Evolutionary conservation across 2,329 filamentous ascomycete genomes (phyloP).

Genomic region (Leptosphaerulina australis): DNA sequence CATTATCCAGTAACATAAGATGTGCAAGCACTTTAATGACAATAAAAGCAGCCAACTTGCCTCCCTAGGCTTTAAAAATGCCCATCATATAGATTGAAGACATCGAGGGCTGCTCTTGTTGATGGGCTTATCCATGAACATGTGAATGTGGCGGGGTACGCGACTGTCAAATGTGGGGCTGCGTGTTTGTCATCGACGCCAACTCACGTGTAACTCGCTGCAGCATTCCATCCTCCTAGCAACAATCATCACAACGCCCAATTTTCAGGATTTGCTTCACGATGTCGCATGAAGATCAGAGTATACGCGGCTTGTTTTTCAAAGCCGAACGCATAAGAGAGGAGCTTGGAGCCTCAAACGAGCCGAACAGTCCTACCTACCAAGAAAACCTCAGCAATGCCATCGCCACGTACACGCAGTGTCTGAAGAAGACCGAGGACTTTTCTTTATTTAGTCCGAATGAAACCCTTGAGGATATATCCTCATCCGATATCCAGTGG

Average conservation of each 20-base stretch:
- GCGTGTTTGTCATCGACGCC: conserved; percentile 26
- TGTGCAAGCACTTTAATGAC: too few relatives aligned
- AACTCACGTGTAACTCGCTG: conserved; percentile 32
- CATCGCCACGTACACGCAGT: conserved; percentile 74
- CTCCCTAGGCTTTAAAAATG: background rate
- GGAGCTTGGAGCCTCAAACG: conserved; percentile 66
- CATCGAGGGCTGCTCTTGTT: background rate
- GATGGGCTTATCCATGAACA: background rate
- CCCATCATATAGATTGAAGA: background rate
- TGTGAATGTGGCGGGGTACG: conserved; percentile 25
- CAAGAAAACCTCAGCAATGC: conserved; percentile 70
- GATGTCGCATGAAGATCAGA: conserved; percentile 57
- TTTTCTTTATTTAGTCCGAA: conserved; percentile 89
- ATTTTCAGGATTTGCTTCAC: conserved; percentile 1
- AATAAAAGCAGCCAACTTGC: too few relatives aligned
- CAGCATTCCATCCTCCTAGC: conserved; percentile 6
- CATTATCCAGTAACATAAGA: background rate
- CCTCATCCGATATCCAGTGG: conserved; percentile 81
- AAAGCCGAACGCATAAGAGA: conserved; percentile 62
- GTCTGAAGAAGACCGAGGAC: conserved; percentile 69
- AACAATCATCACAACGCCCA: conserved; percentile 1
- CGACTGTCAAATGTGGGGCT: conserved; percentile 26
- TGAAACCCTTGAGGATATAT: conserved; percentile 84
- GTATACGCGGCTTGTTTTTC: conserved; percentile 60
- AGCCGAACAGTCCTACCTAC: conserved; percentile 69